Conservation (phyloP, 257 asterid species). For the Jaltomata sinuosa region DNA sequence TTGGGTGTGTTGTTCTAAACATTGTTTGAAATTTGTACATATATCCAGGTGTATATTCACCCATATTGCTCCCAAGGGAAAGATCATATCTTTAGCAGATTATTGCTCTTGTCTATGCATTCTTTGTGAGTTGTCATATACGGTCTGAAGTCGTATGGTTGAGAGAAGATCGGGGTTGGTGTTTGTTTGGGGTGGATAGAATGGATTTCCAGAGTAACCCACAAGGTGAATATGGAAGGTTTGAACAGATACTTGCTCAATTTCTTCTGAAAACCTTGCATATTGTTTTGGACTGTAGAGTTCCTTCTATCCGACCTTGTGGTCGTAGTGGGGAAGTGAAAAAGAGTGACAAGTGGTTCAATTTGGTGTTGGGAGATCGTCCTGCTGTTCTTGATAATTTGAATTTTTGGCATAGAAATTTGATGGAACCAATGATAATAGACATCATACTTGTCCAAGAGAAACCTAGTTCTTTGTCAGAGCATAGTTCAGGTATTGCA, state of each 20-base stretch:
- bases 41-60: not conserved
- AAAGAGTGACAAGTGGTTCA: conserved; percentile 91
- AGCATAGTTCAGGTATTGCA: conserved; percentile 19
- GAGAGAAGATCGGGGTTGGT: conserved; percentile 12
- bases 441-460: conserved; percentile 82
- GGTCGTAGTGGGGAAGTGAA: conserved; percentile 51
- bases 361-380: conserved; percentile 75
- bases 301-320: conserved; percentile 56
- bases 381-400: conserved; percentile 82
- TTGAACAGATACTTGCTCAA: conserved; percentile 88
- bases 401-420: conserved; percentile 82
- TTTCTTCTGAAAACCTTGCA: conserved; percentile 81
- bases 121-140: not conserved
- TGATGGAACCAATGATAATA: conserved; percentile 88
- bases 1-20: not conserved
- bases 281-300: conserved; percentile 83
- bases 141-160: not conserved
- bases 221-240: conserved; percentile 68
- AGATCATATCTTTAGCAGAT: not conserved
- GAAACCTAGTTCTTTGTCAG: conserved; percentile 23
- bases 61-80: not conserved
- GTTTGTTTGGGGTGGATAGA: conserved; percentile 10
- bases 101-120: not conserved
- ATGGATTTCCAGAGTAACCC: conserved; percentile 77
- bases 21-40: not conserved